These are phyloP conservation scores for Cadophora sp. DNA, from an alignment of 2,329 filamentous ascomycete genomes.

Conservation along the genomic window DNA sequence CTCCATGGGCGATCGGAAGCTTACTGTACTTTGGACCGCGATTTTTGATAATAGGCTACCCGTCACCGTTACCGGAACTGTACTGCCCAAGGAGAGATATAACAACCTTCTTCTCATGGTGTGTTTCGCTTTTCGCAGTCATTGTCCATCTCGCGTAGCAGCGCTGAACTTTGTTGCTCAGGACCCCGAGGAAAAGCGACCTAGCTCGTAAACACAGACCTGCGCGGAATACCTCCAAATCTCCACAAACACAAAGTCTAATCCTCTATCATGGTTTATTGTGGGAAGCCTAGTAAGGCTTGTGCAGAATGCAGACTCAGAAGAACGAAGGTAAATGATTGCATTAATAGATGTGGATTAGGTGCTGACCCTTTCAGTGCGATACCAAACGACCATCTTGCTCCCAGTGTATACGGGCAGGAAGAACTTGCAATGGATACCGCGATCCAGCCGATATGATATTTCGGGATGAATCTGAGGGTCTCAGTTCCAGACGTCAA, in stretches of 20 bases:
- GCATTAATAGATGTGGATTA: background rate
- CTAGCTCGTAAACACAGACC: background rate
- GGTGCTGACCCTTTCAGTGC: slow-evolving; percentile 50
- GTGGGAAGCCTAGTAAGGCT: slow-evolving; percentile 30
- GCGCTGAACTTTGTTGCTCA: background rate
- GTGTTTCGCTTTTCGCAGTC: background rate
- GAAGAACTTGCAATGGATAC: slow-evolving; percentile 60
- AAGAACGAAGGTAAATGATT: slow-evolving; percentile 47
- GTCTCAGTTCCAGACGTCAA: slow-evolving; percentile 26
- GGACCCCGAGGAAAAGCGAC: too few species aligned
- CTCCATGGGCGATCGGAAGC: background rate
- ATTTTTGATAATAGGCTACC: too few species aligned
- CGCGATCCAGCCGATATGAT: slow-evolving; percentile 62
- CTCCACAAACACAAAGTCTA: background rate
- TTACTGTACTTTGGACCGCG: background rate
- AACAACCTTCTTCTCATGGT: background rate
- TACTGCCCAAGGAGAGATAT: background rate
- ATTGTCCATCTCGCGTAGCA: too few species aligned
- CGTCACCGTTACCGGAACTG: background rate
- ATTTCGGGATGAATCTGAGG: slow-evolving; percentile 60
- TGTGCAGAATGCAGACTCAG: slow-evolving; percentile 48
- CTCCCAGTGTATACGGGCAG: slow-evolving; percentile 60
- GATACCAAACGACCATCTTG: slow-evolving; percentile 59
- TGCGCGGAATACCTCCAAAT: background rate
- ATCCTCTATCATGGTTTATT: slow-evolving; percentile 31